phyloP scores from a whole-genome alignment of 2,329 filamentous ascomycete species.

The Tolypocladium ovalisporum region DNA sequence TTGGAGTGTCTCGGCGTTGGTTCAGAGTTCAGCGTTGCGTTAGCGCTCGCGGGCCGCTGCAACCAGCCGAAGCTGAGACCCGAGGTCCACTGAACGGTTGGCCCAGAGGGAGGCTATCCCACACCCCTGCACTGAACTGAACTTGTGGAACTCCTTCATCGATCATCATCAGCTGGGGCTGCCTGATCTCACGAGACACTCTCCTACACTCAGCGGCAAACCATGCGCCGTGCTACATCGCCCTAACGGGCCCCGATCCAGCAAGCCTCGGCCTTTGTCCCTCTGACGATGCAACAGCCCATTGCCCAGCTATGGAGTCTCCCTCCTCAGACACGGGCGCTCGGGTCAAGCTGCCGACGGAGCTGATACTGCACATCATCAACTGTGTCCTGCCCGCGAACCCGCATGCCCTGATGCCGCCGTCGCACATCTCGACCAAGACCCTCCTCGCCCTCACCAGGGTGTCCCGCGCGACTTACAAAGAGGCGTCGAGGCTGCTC shows the following conservation, averaged over 20 bases:
- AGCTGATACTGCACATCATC: constrained; percentile 24
- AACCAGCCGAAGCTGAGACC: neutral
- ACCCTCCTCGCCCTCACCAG: constrained; percentile 32
- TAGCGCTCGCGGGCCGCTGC: neutral
- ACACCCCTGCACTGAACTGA: no score
- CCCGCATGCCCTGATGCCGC: constrained; percentile 18
- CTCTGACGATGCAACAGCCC: constrained; percentile 2
- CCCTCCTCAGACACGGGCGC: neutral
- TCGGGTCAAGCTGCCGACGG: constrained; percentile 16
- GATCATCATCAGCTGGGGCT: neutral
- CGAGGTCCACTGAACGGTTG: neutral
- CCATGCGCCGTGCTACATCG: neutral
- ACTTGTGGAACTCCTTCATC: neutral
- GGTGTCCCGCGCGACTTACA: constrained; percentile 30
- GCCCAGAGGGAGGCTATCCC: no score
- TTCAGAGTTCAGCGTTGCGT: neutral
- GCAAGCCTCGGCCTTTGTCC: neutral
- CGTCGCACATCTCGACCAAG: constrained; percentile 27
- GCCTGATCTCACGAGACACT: neutral
- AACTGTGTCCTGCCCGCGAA: constrained; percentile 22
- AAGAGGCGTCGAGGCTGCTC: constrained; percentile 29
- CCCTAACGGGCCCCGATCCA: neutral
- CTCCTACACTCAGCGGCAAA: neutral
- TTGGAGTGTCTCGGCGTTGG: neutral
- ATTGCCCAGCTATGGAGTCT: constrained; percentile 5